Evolutionary conservation across 441 rosid species (phyloP), one percentile per base, ranked within the genome.

Genomic region (Gossypium laxum): DNA sequence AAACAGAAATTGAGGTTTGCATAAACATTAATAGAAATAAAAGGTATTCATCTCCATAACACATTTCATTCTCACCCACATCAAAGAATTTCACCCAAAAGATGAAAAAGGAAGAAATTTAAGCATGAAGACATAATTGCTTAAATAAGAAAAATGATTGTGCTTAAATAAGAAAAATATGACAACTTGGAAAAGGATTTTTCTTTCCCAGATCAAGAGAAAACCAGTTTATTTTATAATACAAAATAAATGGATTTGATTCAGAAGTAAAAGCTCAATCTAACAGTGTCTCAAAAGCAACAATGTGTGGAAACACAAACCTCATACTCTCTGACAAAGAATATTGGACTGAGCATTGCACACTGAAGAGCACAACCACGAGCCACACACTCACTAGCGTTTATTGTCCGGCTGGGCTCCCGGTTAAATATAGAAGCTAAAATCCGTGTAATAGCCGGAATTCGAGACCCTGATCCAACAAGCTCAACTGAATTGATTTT

Each of bases 341-440:
- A 89, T 73, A 81, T 47, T 34, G 93, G 89, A 75, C 93, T 85
- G 72, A 89, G 88, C 93, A 89, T 89, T 28, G 91, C 91, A 56
- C 93, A 87, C 70, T 89, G 93, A 73, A 89, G 91, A 32, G 91
- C 91, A 84, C 93, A 89, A 59, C 91, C 93, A 41, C 86, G 89
- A 54, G 88, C 86, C 32, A 87, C 91, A 32, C 89, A 89, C 82
- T 89, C 93, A 67, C 89, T 89, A 1, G 89, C 89, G 74, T 87
- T 87, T 65, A 89, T 73, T 10, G 87, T 84, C 70, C 93, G 84
- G 70, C 89, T 80, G 62, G 88, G 88, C 72, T 89, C 91, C 72
- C 72, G 85, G 51, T 78, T 72, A 72, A 87, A 88, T 64, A 85
- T 26, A n/a, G 85, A 79, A 51, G 85, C 69, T 72, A 89, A 69